Evolutionary conservation across 306 rosid species (phyloP).

Genomic region (Astragalus membranaceus): DNA sequence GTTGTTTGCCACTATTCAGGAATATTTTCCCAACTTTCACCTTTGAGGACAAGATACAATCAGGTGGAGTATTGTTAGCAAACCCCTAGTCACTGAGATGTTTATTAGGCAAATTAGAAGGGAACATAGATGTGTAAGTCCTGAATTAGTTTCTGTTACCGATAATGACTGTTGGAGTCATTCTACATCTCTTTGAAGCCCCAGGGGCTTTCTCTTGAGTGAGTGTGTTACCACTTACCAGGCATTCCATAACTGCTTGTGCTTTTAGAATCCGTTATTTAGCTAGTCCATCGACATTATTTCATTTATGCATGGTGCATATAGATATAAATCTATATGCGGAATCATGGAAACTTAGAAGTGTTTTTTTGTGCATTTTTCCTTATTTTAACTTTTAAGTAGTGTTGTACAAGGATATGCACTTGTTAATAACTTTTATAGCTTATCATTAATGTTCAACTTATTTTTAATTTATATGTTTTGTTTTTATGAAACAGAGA

Average conservation of each 20-base stretch:
- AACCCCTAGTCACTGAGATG: background rate
- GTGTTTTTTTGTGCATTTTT: background rate
- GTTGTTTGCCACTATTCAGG: no score
- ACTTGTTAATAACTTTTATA: background rate
- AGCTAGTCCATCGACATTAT: background rate
- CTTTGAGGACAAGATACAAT: no score
- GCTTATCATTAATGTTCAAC: background rate
- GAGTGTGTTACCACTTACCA: no score
- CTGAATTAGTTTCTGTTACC: background rate
- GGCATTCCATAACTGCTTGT: background rate
- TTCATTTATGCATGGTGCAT: background rate
- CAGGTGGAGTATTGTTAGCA: background rate
- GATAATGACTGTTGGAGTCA: background rate
- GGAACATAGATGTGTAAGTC: background rate
- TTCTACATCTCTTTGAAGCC: no score
- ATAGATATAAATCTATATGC: background rate
- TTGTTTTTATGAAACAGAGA: constrained; percentile 50
- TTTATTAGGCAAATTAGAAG: background rate
- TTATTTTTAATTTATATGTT: constrained; percentile 1
- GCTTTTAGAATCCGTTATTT: background rate
- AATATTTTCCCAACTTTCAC: no score
- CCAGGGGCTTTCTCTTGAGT: no score
- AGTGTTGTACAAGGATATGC: background rate
- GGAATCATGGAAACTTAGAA: background rate
- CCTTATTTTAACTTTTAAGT: background rate